Base-by-base conservation (phyloP, 306 rosid species). In the Gastrolobium bilobum region DNA sequence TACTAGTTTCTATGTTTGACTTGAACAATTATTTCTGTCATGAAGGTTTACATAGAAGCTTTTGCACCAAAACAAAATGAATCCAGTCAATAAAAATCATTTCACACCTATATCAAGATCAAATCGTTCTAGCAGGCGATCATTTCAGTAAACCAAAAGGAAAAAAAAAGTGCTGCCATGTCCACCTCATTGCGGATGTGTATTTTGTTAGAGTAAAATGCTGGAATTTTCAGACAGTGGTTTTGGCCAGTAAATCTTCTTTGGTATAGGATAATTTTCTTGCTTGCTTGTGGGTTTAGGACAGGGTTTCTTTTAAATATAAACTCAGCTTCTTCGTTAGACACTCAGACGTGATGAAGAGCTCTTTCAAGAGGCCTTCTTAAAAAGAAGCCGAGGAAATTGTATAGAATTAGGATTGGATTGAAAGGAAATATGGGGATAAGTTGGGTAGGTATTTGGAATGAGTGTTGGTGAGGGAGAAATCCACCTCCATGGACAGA, bases 1-100 rank as follows among this genome's bases (percentile, higher is more conserved):
- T 53, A 29, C 57, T 14, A 62, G 59, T 42, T 40, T 63, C 63
- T 31, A 39, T 61, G 30, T 71, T 50, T 50, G 6, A 35, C 71
- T 46, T 29, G 61, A 59, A 73, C 42, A 42, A 29, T n/a, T 42
- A 13, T 57, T 58, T 44, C 15, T 20, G 9, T 46, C 46, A 59
- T 4, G 35, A 14, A 31, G 56, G 11, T n/a, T 73, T 30, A 39
- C 35, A 11, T 20, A 39, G 51, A 73, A 56, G 31, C 42, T 29
- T 56, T 68, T 57, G 31, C 40, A 10, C 67, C 42, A 56, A 56
- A 73, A 40, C 26, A 14, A 56, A 73, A 3, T 56, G 5, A 39
- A 51, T 29, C 35, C 48, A 52, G 31, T 13, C 33, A 70, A 53
- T 39, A 10, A 13, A 56, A 38, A 54, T 15, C 71, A 58, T 68